phyloP scores from a whole-genome alignment of 805 yeast species.

The Candida odintsovae region DNA sequence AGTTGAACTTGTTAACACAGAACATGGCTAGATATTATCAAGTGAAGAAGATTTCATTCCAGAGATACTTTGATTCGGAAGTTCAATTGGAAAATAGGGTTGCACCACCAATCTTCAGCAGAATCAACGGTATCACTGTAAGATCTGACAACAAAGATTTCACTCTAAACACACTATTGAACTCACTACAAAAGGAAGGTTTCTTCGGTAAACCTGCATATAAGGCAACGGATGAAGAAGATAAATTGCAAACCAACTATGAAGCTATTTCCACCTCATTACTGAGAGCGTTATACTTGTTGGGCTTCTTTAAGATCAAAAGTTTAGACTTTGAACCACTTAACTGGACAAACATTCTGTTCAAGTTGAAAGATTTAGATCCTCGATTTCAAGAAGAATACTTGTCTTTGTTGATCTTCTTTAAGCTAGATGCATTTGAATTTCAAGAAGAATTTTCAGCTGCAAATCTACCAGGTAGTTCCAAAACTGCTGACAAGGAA shows the following conservation, averaged over 20 bases:
- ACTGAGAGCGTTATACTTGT: slow-evolving; percentile 46
- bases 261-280: slow-evolving; percentile 55
- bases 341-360: slow-evolving; percentile 46
- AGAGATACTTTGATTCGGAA: slow-evolving; percentile 47
- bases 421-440: slow-evolving; percentile 37
- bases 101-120: slow-evolving; percentile 45
- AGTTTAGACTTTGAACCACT: slow-evolving; percentile 34
- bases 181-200: slow-evolving; percentile 20
- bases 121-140: slow-evolving; percentile 29
- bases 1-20: slow-evolving; percentile 62
- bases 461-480: slow-evolving; percentile 34
- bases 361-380: slow-evolving; percentile 26
- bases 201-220: slow-evolving; percentile 13
- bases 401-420: slow-evolving; percentile 41
- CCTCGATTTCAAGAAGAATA: slow-evolving; percentile 34
- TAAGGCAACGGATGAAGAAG: slow-evolving; percentile 19
- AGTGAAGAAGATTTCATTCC: slow-evolving; percentile 52
- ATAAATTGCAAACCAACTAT: slow-evolving; percentile 34
- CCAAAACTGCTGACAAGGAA: slow-evolving; percentile 25
- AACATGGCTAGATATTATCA: slow-evolving; percentile 82
- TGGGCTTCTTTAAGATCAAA: slow-evolving; percentile 39
- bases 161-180: slow-evolving; percentile 23
- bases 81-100: slow-evolving; percentile 45
- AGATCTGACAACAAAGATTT: slow-evolving; percentile 26
- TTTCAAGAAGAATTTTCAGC: slow-evolving; percentile 26